Evolutionary conservation across 768 basidiomycete genomes (phyloP).

Genomic region (Trametes elegans): DNA sequence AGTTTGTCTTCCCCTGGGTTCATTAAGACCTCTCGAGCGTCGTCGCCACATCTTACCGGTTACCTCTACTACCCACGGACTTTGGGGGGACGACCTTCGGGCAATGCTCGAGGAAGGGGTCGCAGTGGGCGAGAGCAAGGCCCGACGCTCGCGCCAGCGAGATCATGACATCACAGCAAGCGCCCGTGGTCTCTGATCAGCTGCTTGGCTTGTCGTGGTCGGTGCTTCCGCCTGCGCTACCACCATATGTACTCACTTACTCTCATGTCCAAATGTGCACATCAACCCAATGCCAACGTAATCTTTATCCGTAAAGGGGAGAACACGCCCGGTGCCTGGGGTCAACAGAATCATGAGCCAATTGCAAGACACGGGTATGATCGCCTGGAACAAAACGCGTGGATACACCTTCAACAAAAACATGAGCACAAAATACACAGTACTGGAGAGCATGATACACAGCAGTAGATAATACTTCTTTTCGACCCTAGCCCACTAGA

Average conservation of each 20-base stretch:
- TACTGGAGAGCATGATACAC: conserved; percentile 9
- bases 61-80: too few species aligned
- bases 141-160: too few species aligned
- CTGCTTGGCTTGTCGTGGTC: not conserved
- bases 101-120: too few species aligned
- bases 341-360: not conserved
- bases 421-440: not conserved
- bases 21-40: conserved; percentile 5
- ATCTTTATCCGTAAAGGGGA: not conserved
- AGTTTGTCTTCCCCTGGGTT: conserved; percentile 1
- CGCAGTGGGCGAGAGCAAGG: too few species aligned
- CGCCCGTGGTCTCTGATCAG: not conserved
- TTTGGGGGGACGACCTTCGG: too few species aligned
- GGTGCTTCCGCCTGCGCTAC: too few species aligned
- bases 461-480: not conserved
- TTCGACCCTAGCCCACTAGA: not conserved
- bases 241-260: not conserved
- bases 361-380: not conserved
- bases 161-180: not conserved
- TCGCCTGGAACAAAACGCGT: not conserved
- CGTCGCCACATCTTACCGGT: not conserved
- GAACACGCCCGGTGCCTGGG: not conserved
- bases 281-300: not conserved
- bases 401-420: too few species aligned
- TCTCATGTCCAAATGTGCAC: not conserved